phyloP scores from a whole-genome alignment of 2,329 filamentous ascomycete genomes.

The Colletotrichum graminicola region DNA sequence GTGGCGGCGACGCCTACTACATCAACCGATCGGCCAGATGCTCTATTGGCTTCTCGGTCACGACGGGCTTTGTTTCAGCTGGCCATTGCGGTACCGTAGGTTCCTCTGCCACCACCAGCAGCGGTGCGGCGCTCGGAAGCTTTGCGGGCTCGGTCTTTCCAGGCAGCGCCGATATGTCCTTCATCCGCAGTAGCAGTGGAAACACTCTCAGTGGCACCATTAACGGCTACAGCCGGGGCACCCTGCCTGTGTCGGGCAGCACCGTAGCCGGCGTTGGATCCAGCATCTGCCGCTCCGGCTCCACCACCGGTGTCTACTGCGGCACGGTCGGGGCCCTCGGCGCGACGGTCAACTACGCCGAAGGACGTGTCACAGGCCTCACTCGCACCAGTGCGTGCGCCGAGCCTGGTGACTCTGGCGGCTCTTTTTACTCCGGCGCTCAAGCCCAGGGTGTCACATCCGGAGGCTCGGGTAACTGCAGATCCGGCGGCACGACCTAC shows the following conservation, averaged over 20 bases:
- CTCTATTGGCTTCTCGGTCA: slow-evolving; percentile 57
- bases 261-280: slow-evolving; percentile 51
- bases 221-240: slow-evolving; percentile 52
- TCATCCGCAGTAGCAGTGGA: slow-evolving; percentile 51
- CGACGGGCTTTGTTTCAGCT: slow-evolving; percentile 55
- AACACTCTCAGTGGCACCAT: slow-evolving; percentile 51
- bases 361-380: slow-evolving; percentile 55
- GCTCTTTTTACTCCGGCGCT: slow-evolving; percentile 54
- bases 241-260: slow-evolving; percentile 53
- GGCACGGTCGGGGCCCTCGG: slow-evolving; percentile 51
- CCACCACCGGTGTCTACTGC: slow-evolving; percentile 56
- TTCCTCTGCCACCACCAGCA: slow-evolving; percentile 48
- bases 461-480: slow-evolving; percentile 55
- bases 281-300: slow-evolving; percentile 57
- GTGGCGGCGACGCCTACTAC: slow-evolving; percentile 54
- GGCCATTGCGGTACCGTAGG: slow-evolving; percentile 55
- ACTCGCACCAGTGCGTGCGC: slow-evolving; percentile 56
- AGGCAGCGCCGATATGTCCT: slow-evolving; percentile 55
- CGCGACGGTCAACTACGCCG: slow-evolving; percentile 54
- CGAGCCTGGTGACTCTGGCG: slow-evolving; percentile 57
- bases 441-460: slow-evolving; percentile 59
- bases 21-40: slow-evolving; percentile 51
- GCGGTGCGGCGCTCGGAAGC: slow-evolving; percentile 50
- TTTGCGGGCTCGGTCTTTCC: slow-evolving; percentile 56
- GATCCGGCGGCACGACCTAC: slow-evolving; percentile 53